Evolutionary conservation across 1,284 basidiomycete species (phyloP), one percentile per base, ranked within the genome.

Genomic region (Cystobasidiaceae sp.): DNA sequence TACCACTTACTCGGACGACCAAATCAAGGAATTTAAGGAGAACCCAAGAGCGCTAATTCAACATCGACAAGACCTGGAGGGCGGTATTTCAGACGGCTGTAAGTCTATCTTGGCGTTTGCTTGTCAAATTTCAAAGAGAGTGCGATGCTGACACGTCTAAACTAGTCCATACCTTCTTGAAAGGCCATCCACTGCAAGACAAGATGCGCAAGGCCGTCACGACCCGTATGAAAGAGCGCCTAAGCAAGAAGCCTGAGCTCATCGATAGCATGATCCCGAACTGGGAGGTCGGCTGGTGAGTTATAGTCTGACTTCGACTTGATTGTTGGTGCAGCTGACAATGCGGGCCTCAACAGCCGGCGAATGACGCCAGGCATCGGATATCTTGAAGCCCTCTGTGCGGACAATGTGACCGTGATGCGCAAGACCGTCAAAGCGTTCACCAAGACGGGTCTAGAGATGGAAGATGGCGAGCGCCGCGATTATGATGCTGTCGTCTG

Each of bases 301-400:
- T n/a, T 11, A 11, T 39, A 39, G 11, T 11, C 37, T 39, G 37
- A 39, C n/a, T 11, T n/a, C 11, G 34, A 55, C 27, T 7, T 21
- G 3, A 13, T 3, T 25, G 6, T 44, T 30, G 6, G 15, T 4
- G 45, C 39, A 56, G 54, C 54, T 30, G n/a, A n/a, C n/a, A n/a
- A n/a, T n/a, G n/a, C 25, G 62, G 62, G n/a, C n/a, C n/a, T n/a
- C n/a, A n/a, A n/a, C 6, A 45, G 49, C n/a, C 34, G 57, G 1
- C 28, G 64, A 28, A 45, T 41, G 11, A 52, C 68, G 11, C 68
- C 68, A 11, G 68, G 61, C 27, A 45, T 51, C 13, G 68, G 68
- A 15, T 69, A 54, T 48, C 62, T 69, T 19, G 66, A 58, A 32
- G 59, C 68, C n/a, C 41, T 69, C 3, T 50, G 55, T 37, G 49